Percentiles rank a stretch among this genome's conserved stretches.
phyloP scores from a whole-genome alignment of 2,329 filamentous ascomycete species.

The Fusarium sublunatum region DNA sequence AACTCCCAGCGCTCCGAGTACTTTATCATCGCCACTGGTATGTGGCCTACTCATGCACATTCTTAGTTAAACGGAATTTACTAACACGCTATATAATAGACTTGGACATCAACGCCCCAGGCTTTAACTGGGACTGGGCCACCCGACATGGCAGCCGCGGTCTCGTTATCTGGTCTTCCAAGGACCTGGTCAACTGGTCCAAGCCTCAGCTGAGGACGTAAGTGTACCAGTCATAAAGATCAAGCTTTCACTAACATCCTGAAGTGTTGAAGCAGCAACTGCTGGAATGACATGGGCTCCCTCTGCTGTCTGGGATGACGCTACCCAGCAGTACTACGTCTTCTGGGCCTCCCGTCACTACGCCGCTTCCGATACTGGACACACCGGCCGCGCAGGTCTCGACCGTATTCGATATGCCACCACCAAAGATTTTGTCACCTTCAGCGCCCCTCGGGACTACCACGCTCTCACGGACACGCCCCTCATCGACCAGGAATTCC shows the following conservation, averaged over 20 bases:
- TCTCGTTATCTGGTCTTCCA: constrained; percentile 53
- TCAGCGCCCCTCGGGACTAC: constrained; percentile 59
- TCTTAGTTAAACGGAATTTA: neutral
- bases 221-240: neutral
- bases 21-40: constrained; percentile 52
- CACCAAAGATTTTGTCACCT: constrained; percentile 62
- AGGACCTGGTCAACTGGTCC: constrained; percentile 52
- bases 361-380: constrained; percentile 54
- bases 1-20: constrained; percentile 51
- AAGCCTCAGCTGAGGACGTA: constrained; percentile 32
- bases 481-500: constrained; percentile 63
- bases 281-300: constrained; percentile 55
- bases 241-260: neutral
- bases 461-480: constrained; percentile 53
- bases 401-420: constrained; percentile 62
- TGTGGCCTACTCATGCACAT: neutral
- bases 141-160: constrained; percentile 52
- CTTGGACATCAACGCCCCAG: constrained; percentile 50
- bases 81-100: constrained; percentile 38
- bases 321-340: constrained; percentile 56
- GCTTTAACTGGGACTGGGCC: constrained; percentile 52
- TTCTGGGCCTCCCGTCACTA: constrained; percentile 63
- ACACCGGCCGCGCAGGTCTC: constrained; percentile 56
- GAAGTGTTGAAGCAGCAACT: constrained; percentile 49
- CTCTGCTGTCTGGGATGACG: constrained; percentile 52